These are phyloP conservation scores for Strombidium stylifer DNA, from an alignment of 73 alveolate species.

Conservation along the genomic window DNA sequence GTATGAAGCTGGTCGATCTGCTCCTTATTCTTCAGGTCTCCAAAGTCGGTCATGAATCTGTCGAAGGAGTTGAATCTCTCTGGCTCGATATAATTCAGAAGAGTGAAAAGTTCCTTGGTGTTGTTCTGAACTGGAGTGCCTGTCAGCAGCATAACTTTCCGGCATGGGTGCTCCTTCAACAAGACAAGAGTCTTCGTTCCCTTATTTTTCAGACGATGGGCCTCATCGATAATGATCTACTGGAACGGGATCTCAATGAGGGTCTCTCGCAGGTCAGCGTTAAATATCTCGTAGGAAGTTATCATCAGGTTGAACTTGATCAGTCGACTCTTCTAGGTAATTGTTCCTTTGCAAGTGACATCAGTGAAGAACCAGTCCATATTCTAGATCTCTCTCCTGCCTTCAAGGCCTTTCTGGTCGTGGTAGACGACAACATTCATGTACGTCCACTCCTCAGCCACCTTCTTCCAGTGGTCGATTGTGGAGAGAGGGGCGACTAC, in stretches of 20 bases:
- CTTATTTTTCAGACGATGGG: conserved; percentile 90
- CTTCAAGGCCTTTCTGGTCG: conserved; percentile 62
- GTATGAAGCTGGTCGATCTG: conserved; percentile 60
- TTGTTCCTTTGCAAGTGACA: conserved; percentile 56
- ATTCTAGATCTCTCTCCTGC: conserved; percentile 49
- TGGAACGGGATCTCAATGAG: conserved; percentile 67
- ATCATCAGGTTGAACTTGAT: conserved; percentile 63
- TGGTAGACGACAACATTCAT: conserved; percentile 61
- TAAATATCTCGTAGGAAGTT: conserved; percentile 83
- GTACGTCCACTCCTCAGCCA: conserved; percentile 72
- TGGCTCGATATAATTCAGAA: conserved; percentile 89
- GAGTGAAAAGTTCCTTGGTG: conserved; percentile 90
- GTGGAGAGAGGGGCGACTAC: conserved; percentile 71
- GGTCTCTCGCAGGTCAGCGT: conserved; percentile 62
- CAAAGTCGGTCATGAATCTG: conserved; percentile 39
- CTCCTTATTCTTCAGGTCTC: conserved; percentile 53
- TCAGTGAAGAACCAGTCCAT: conserved; percentile 59
- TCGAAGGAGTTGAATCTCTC: conserved; percentile 31
- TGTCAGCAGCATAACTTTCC: conserved; percentile 61
- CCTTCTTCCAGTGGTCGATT: conserved; percentile 68
- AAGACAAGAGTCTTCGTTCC: conserved; percentile 75
- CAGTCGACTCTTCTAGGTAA: conserved; percentile 40
- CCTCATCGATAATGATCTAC: conserved; percentile 90
- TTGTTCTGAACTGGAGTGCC: conserved; percentile 92
- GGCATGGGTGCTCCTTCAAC: conserved; percentile 71